Evolutionary conservation across 495 filamentous ascomycete genomes (phyloP), one percentile per base, ranked within the genome.

Genomic region (Annulohypoxylon nitens): DNA sequence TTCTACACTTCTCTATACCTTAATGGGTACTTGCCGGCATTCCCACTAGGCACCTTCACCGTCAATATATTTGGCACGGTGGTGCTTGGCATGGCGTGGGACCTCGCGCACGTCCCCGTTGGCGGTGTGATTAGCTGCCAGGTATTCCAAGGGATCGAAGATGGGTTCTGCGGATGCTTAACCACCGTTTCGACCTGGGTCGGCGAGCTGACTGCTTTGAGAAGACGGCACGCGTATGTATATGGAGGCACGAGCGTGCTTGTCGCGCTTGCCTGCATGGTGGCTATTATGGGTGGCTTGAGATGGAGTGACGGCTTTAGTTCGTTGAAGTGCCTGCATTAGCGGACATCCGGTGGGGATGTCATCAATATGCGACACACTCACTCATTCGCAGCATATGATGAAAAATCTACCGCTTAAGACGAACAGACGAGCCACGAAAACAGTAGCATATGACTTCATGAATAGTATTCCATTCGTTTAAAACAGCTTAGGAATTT

Each of bases 151-250:
- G 95, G 94, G 5, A 82, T 97, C 25, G 87, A 91, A 82, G 95
- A 98, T 83, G 95, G 95, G 55, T 97, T 97, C 75, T 97, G 95
- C 78, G 95, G 95, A 8, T 91, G 91, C 70, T 82, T 93, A 76
- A 97, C 95, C 10, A 98, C 95, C 9, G 89, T 98, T n/a, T 94
- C 91, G 74, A 98, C 95, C 4, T 97, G 94, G 93, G 92, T 96
- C 12, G 81, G 84, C 9, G 95, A 98, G 85, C 76, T 97, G 76
- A 88, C 88, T 67, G 89, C 88, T 2, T 76, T 97, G 78, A 79
- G 86, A 71, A 83, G 90, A 34, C 79, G 86, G 20, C 84, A 94
- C 82, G 90, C 90, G 0, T 97, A 95, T 82, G 61, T 90, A 0
- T 98, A 98, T 81, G 94, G 92, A 0, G 75, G 79, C 0, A 67